phyloP scores from a whole-genome alignment of 2,329 filamentous ascomycete species.

The Scedosporium apiospermum region DNA sequence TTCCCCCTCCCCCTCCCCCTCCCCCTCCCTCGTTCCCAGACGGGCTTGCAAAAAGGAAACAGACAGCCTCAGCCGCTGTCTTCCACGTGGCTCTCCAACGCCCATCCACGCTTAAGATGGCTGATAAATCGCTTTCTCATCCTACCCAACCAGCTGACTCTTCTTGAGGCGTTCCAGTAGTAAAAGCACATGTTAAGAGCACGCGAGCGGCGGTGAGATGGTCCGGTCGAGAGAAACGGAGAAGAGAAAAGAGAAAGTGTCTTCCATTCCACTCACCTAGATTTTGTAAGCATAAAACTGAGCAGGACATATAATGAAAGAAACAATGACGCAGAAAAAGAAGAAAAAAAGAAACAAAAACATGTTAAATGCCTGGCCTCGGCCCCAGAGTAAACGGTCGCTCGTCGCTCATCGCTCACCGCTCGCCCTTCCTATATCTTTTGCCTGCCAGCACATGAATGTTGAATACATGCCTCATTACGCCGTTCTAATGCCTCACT shows the following conservation, averaged over 20 bases:
- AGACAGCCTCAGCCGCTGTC: background rate
- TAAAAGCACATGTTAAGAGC: background rate
- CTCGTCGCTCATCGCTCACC: background rate
- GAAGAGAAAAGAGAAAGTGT: background rate
- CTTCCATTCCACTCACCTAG: background rate
- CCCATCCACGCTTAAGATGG: background rate
- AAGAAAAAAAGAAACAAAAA: background rate
- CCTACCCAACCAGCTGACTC: too few relatives aligned
- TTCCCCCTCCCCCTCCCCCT: too few relatives aligned
- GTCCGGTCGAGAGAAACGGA: background rate
- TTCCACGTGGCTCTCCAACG: background rate
- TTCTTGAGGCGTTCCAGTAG: too few relatives aligned
- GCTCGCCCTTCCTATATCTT: background rate
- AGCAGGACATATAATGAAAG: background rate
- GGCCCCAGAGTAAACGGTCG: slow-evolving; percentile 1
- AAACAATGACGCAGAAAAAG: background rate
- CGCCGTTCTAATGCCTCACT: slow-evolving; percentile 4
- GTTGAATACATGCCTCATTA: slow-evolving; percentile 8
- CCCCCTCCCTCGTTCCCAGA: too few relatives aligned
- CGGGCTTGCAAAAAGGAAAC: background rate
- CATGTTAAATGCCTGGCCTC: background rate
- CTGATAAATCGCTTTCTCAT: background rate
- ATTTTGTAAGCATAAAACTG: background rate
- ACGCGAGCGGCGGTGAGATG: background rate
- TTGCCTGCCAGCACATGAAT: slow-evolving; percentile 6